Base-by-base conservation (phyloP, 176 grass and related monocot genomes). In the Aechmea fasciata region DNA sequence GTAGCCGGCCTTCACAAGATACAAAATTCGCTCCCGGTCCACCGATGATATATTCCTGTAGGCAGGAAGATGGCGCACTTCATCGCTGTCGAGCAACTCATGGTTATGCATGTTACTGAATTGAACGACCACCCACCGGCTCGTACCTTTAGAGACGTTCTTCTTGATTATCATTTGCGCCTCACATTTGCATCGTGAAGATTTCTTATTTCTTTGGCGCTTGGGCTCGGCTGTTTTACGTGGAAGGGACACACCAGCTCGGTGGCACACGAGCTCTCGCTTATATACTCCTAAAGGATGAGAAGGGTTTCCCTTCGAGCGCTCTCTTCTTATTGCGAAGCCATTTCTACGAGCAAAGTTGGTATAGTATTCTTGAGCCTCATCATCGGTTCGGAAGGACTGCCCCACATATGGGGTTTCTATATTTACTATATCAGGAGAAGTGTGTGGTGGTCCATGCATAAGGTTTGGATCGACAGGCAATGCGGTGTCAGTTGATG, bases 161-260 rank as follows among this genome's bases (percentile, higher is more conserved):
- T 86, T 86, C 73, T 86, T 86, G 17, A 86, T 86, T 23, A 86
- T 76, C 83, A 86, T 86, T 57, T 80, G 78, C 13, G 78, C 83
- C 57, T 86, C 78, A 57, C 83, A 86, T 48, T 81, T 81, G 48
- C 83, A 86, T 53, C 83, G 64, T 6, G 70, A 73, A 29, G 83
- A 80, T 47, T 81, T 86, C 52, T 86, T 86, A 66, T 86, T 86
- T 70, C 83, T 72, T 68, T 81, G 78, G 15, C 69, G 69, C 54
- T 86, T 86, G 7, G 51, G 74, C 54, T 86, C 83, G 5, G 57
- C 73, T 9, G 68, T 81, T 63, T 86, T 86, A 64, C 68, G 73
- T 0, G 83, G 78, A 24, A 78, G 65, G 33, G 78, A 76, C 23
- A 68, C 63, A 33, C 83, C 83, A 7, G 78, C 83, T 74, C 83